These are phyloP conservation scores for Helminthosporium solani DNA, from an alignment of 2,329 filamentous ascomycete species.

Conservation along the genomic window DNA sequence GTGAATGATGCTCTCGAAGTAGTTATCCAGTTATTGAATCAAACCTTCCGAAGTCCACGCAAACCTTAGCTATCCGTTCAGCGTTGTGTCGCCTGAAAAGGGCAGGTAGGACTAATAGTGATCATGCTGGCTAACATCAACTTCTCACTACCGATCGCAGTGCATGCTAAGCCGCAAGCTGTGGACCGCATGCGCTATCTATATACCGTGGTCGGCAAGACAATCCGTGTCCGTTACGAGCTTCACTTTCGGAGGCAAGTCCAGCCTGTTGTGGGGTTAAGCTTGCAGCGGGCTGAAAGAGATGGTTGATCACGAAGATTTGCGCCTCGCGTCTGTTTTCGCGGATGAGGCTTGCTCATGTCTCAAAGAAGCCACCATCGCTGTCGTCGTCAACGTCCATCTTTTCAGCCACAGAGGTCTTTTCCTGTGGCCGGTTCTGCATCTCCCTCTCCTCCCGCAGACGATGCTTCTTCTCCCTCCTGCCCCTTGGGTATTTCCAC, in stretches of 20 bases:
- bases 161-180: neutral
- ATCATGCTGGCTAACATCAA: neutral
- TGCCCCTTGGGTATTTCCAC: slow-evolving; percentile 13
- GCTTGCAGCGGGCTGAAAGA: neutral
- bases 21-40: neutral
- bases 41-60: neutral
- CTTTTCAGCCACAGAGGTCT: slow-evolving; percentile 18
- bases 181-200: too few species aligned
- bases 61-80: neutral
- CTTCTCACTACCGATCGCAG: neutral
- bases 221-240: too few species aligned
- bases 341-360: slow-evolving; percentile 18
- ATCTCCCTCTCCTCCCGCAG: slow-evolving; percentile 1
- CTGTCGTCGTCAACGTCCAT: slow-evolving; percentile 36
- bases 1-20: neutral
- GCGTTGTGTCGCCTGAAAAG: neutral
- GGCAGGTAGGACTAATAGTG: neutral
- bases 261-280: too few species aligned
- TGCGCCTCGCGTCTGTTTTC: neutral
- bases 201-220: too few species aligned
- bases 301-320: neutral
- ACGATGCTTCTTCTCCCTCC: slow-evolving; percentile 12
- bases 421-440: slow-evolving; percentile 23
- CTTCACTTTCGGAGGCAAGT: too few species aligned
- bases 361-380: slow-evolving; percentile 43